These are phyloP conservation scores for Dicorynia guianensis DNA, from an alignment of 306 rosid species.

Conservation along the genomic window DNA sequence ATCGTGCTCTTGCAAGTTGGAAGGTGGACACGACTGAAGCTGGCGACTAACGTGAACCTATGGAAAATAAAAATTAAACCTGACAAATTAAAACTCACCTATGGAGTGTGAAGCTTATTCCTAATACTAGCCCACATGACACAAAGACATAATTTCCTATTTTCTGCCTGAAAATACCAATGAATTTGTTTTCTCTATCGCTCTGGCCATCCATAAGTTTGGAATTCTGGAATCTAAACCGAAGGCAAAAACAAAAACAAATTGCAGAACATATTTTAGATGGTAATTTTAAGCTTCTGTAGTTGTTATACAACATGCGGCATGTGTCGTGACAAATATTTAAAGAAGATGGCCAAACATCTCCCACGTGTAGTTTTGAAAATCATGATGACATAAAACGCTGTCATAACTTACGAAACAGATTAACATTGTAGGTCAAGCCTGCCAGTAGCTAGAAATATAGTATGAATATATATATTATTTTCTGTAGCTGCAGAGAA, in stretches of 20 bases:
- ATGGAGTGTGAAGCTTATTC: background rate
- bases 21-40: too few species aligned
- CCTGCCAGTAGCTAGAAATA: background rate
- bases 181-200: background rate
- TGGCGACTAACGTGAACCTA: too few species aligned
- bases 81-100: background rate
- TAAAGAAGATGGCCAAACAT: background rate
- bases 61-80: background rate
- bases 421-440: background rate
- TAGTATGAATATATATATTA: background rate
- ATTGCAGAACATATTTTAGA: background rate
- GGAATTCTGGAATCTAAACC: background rate
- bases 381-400: conserved; percentile 6
- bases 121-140: background rate
- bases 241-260: conserved; percentile 1
- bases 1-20: too few species aligned
- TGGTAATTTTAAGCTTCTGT: background rate
- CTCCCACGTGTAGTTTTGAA: background rate
- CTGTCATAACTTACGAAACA: background rate
- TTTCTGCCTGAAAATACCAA: background rate
- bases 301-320: background rate
- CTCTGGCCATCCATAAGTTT: background rate
- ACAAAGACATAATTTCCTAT: background rate
- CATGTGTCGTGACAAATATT: background rate
- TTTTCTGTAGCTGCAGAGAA: conserved; percentile 6